phyloP scores from a whole-genome alignment of 495 filamentous ascomycete species.

The Trichoderma erinaceum region DNA sequence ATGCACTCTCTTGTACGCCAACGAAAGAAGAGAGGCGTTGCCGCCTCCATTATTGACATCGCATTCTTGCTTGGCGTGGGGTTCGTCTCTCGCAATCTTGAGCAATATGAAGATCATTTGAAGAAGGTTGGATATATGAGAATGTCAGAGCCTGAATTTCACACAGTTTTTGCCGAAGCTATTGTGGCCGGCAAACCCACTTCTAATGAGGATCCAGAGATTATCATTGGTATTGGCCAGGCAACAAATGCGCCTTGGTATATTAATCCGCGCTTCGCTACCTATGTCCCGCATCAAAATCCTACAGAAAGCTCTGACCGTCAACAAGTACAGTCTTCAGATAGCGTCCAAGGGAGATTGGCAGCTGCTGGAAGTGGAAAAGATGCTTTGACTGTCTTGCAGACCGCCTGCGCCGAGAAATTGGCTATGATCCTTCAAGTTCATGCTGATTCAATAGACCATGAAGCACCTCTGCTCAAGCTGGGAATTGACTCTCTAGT shows the following conservation, averaged over 20 bases:
- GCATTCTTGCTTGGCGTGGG: slow-evolving; percentile 33
- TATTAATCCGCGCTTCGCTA: not conserved
- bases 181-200: not conserved
- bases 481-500: not conserved
- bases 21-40: slow-evolving; percentile 26
- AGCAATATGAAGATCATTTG: not conserved
- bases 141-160: not conserved
- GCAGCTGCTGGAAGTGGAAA: no score
- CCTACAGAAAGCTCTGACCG: not conserved
- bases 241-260: not conserved
- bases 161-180: not conserved
- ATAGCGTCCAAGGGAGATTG: no score
- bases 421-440: not conserved
- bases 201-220: not conserved
- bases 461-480: not conserved
- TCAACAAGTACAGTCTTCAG: no score
- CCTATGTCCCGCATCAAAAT: not conserved
- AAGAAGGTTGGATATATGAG: not conserved
- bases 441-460: not conserved
- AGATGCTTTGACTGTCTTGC: no score
- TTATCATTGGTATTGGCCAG: not conserved
- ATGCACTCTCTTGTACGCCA: slow-evolving; percentile 30
- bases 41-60: slow-evolving; percentile 32
- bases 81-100: slow-evolving; percentile 13
- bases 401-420: not conserved